A percentile compares a stretch with the other conserved stretches of the same genome.
Evolutionary conservation across 257 asterid genomes (phyloP).

Genomic region (Ehretia macrophylla): DNA sequence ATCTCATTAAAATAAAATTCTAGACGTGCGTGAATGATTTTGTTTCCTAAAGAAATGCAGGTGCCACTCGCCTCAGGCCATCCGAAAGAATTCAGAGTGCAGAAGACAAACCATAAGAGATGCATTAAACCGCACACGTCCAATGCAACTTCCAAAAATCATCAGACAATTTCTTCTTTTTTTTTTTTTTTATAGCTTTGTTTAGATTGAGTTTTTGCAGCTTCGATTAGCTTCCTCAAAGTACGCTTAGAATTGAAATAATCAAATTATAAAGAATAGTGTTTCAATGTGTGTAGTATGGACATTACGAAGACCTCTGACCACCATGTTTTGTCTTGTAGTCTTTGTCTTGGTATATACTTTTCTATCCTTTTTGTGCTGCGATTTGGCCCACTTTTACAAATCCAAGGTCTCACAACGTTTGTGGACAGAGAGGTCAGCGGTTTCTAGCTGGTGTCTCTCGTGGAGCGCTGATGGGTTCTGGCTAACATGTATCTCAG

Average conservation of each 20-base stretch:
- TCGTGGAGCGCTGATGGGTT: not conserved
- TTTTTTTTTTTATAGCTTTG: not conserved
- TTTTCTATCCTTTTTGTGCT: slow-evolving; percentile 25
- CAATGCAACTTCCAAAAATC: slow-evolving; percentile 5
- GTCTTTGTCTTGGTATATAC: slow-evolving; percentile 36
- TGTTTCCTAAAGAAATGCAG: no score
- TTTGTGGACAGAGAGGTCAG: slow-evolving; percentile 1
- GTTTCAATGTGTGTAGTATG: slow-evolving; percentile 11
- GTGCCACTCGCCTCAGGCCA: not conserved
- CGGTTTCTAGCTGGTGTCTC: slow-evolving; percentile 5
- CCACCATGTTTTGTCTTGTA: slow-evolving; percentile 32
- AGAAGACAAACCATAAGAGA: not conserved
- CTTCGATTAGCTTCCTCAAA: slow-evolving; percentile 24
- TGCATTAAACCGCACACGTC: not conserved
- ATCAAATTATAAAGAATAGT: not conserved
- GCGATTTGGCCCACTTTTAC: slow-evolving; percentile 7
- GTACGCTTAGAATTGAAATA: slow-evolving; percentile 4
- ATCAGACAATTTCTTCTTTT: not conserved
- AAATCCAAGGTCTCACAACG: not conserved
- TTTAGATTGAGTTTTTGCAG: no score
- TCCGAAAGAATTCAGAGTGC: not conserved
- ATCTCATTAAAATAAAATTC: no score
- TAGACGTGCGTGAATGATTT: no score
- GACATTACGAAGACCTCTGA: slow-evolving; percentile 31
- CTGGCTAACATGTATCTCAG: not conserved